Base-by-base conservation (phyloP, 2,329 filamentous ascomycete species). In the Epichloe elymi region DNA sequence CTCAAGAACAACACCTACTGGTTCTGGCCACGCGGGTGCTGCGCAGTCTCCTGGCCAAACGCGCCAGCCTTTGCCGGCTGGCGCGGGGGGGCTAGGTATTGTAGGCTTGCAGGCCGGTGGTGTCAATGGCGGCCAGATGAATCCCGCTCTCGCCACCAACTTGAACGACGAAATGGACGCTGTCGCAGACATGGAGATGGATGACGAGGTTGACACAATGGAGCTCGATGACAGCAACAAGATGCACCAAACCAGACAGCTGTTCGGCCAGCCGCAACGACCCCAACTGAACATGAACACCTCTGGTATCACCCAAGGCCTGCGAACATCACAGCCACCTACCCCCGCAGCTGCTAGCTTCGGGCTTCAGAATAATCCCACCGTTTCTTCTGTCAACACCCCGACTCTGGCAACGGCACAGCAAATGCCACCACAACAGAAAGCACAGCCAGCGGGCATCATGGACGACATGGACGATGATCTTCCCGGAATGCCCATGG, bases 171-270 rank as follows among this genome's bases (percentile, higher is more conserved):
- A 95, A 54, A 82, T 95, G 73, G 90, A 95, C 61, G 82, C 87
- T 17, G 80, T 94, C 33, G 89, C 88, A 49, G 88, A 95, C 62
- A 96, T 97, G 91, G 91, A 97, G 62, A 86, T 97, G 84, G 91
- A 97, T 62, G 89, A 95, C 59, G 78, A 82, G 7, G 74, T 86
- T 46, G 82, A 80, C 4, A 71, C 75, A 48, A 78, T 83, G 76
- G 80, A 84, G 52, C 70, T 82, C 60, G 76, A 81, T 45, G 76
- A 81, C 55, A 78, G 68, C 58, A 76, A 83, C 48, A 74, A 79
- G 56, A 81, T 86, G 60, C 85, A 86, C 59, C 81, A 85, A 61
- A 79, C 80, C 19, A 77, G 83, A 43, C 82, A 85, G 59, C 72
- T 85, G 56, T 86, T 86, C 57, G 79, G 79, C 43, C 79, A 83